Evolutionary conservation across 2,329 filamentous ascomycete species (phyloP).

Genomic region (Allantophomopsis lycopodina): DNA sequence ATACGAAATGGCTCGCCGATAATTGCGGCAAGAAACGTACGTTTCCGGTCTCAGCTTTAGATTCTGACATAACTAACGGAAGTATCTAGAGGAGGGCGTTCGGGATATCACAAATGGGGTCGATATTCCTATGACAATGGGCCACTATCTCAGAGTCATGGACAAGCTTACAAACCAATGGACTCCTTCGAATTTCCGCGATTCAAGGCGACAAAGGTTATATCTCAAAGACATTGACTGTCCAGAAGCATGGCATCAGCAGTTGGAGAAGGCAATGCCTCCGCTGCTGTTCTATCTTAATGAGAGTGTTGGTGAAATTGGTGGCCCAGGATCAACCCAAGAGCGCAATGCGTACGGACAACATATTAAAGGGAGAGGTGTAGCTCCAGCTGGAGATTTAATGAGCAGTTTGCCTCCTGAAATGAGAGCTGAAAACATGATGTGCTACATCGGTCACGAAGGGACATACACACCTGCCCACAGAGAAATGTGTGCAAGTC

Average conservation of each 20-base stretch:
- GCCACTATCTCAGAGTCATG: constrained; percentile 86
- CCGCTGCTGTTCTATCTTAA: constrained; percentile 83
- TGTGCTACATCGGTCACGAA: constrained; percentile 97
- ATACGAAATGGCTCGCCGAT: constrained; percentile 63
- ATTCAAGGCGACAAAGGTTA: constrained; percentile 69
- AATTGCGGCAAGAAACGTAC: constrained; percentile 68
- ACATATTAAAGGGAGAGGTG: constrained; percentile 25
- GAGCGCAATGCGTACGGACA: constrained; percentile 25
- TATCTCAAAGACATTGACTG: constrained; percentile 98
- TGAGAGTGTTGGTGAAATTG: constrained; percentile 49
- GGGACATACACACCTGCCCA: constrained; percentile 94
- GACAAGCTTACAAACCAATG: constrained; percentile 73
- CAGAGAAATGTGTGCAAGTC: constrained; percentile 90
- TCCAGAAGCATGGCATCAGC: constrained; percentile 72
- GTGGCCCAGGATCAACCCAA: constrained; percentile 38
- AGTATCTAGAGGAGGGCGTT: constrained; percentile 63
- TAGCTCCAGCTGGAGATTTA: constrained; percentile 67
- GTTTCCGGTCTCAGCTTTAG: constrained; percentile 12
- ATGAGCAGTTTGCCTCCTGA: constrained; percentile 82
- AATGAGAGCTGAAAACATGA: constrained; percentile 91
- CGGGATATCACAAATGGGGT: constrained; percentile 62
- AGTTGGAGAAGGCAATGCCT: constrained; percentile 65
- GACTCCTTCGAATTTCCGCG: constrained; percentile 59
- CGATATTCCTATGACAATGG: constrained; percentile 73
- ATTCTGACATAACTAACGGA: not conserved